Evolutionary conservation across 75 land plant genomes (phyloP).

Genomic region (Chamaecyparis obtusa): DNA sequence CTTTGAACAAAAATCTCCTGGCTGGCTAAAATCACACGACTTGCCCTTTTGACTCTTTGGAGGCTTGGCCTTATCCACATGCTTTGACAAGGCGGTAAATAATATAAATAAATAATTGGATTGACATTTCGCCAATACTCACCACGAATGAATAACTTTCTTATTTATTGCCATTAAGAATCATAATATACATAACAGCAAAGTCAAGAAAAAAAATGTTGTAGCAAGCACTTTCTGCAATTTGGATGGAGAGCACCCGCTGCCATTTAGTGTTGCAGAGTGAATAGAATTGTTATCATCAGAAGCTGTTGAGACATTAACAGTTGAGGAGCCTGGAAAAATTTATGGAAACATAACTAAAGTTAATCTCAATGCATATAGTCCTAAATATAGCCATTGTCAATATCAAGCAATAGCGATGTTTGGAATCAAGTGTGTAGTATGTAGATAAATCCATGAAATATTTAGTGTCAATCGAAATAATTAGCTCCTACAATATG

Average conservation of each 20-base stretch:
- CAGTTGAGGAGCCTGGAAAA: conserved; percentile 52
- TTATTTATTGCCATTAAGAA: neutral
- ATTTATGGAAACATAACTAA: neutral
- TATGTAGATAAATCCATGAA: neutral
- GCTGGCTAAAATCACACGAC: neutral
- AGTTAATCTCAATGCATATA: neutral
- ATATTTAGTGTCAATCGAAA: neutral
- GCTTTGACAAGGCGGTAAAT: neutral
- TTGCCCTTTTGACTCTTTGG: neutral
- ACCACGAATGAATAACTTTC: neutral
- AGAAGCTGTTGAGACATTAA: conserved; percentile 42
- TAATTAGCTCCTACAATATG: neutral
- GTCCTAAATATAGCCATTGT: neutral
- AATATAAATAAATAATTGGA: neutral
- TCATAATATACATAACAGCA: neutral
- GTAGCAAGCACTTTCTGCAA: conserved; percentile 3
- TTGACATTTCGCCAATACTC: conserved; percentile 1
- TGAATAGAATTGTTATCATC: conserved; percentile 37
- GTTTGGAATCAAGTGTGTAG: neutral
- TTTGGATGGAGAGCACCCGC: conserved; percentile 3
- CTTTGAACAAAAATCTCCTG: neutral
- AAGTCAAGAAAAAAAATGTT: neutral
- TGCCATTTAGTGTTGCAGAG: conserved; percentile 34
- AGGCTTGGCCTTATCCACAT: neutral
- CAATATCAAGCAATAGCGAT: neutral